Evolutionary conservation across 192 early-diverging fungal genomes (phyloP).

Genomic region (Gryganskiella cystojenkinii): DNA sequence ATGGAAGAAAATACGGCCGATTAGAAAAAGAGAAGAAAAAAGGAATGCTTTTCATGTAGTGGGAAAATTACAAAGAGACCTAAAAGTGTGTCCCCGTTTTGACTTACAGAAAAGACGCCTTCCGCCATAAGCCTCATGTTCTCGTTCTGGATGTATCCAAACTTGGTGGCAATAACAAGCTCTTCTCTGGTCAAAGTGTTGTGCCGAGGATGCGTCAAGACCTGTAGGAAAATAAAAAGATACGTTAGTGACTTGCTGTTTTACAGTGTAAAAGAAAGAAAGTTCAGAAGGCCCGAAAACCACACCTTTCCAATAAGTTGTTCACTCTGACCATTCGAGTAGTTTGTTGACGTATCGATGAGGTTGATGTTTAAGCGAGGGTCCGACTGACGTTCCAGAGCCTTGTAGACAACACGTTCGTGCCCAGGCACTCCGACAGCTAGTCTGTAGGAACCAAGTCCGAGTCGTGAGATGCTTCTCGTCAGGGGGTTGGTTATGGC

Average conservation of each 20-base stretch:
- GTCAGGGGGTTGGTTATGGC: slow-evolving; percentile 64
- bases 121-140: slow-evolving; percentile 44
- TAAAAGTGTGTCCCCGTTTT: no score
- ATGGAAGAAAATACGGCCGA: neutral
- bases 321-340: slow-evolving; percentile 43
- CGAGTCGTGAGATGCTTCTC: slow-evolving; percentile 67
- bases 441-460: slow-evolving; percentile 47
- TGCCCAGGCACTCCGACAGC: slow-evolving; percentile 25
- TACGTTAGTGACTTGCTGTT: no score
- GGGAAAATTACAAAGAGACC: neutral
- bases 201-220: slow-evolving; percentile 24
- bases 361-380: slow-evolving; percentile 42
- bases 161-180: slow-evolving; percentile 44
- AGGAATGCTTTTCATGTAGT: neutral
- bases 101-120: slow-evolving; percentile 36
- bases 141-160: slow-evolving; percentile 52
- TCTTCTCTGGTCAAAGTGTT: slow-evolving; percentile 39
- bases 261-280: neutral
- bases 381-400: slow-evolving; percentile 41
- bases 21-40: neutral
- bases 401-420: slow-evolving; percentile 42
- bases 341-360: slow-evolving; percentile 55
- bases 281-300: neutral
- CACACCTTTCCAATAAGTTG: slow-evolving; percentile 48
- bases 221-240: slow-evolving; percentile 15